Evolutionary conservation across 2,329 filamentous ascomycete species (phyloP).

Genomic region (Microsporum ferrugineum): DNA sequence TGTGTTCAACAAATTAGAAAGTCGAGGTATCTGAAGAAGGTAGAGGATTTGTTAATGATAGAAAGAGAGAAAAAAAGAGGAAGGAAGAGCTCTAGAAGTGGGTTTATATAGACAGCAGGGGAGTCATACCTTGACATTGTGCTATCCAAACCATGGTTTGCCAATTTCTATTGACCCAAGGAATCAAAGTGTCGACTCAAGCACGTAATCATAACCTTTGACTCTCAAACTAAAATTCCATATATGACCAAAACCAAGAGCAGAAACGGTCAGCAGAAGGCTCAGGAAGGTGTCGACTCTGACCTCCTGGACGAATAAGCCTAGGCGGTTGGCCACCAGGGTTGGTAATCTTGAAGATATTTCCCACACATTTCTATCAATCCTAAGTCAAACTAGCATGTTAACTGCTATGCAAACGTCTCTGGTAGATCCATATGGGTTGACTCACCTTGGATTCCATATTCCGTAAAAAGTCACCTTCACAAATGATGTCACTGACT

Average conservation of each 20-base stretch:
- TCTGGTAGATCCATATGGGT: too few species aligned
- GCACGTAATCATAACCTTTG: not conserved
- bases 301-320: not conserved
- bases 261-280: not conserved
- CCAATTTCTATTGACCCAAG: too few species aligned
- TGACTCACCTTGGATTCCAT: too few species aligned
- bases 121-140: not conserved
- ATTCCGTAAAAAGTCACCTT: too few species aligned
- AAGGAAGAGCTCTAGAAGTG: not conserved
- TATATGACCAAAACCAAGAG: not conserved
- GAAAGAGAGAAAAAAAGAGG: not conserved
- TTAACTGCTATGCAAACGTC: too few species aligned
- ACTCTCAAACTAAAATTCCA: not conserved
- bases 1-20: not conserved
- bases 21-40: not conserved
- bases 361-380: too few species aligned
- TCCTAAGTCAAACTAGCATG: too few species aligned
- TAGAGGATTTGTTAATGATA: not conserved
- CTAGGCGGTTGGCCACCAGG: not conserved
- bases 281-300: not conserved
- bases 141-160: not conserved
- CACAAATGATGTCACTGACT: too few species aligned
- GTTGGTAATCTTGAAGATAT: too few species aligned
- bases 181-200: too few species aligned
- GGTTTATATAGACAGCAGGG: not conserved